Conservation (phyloP, 2,329 filamentous ascomycete species). For the Sclerotinia glacialis region DNA sequence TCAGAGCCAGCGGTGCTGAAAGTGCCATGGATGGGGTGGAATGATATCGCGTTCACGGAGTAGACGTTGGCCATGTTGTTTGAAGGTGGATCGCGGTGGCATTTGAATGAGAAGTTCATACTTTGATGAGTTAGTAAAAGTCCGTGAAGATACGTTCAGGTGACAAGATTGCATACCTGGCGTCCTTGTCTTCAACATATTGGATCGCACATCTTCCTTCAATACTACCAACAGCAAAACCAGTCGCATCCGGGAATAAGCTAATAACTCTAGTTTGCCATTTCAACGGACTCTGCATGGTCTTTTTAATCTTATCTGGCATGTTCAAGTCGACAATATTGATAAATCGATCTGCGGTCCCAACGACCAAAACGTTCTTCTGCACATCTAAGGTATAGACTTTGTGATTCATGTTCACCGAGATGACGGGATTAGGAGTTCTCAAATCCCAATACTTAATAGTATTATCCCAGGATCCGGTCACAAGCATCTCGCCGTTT, state of each 20-base stretch:
- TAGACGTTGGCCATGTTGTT: slow-evolving; percentile 84
- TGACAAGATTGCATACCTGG: slow-evolving; percentile 48
- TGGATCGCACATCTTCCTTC: slow-evolving; percentile 97
- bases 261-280: slow-evolving; percentile 96
- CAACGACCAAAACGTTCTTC: slow-evolving; percentile 84
- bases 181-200: slow-evolving; percentile 95
- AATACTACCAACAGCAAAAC: slow-evolving; percentile 93
- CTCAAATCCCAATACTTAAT: slow-evolving; percentile 87
- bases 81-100: slow-evolving; percentile 78
- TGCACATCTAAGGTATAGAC: slow-evolving; percentile 91
- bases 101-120: slow-evolving; percentile 98
- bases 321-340: slow-evolving; percentile 90
- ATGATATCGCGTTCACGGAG: slow-evolving; percentile 94
- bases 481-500: slow-evolving; percentile 77
- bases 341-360: slow-evolving; percentile 93
- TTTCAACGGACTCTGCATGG: slow-evolving; percentile 90
- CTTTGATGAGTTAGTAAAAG: slow-evolving; percentile 41
- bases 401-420: slow-evolving; percentile 68
- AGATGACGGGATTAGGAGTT: slow-evolving; percentile 60
- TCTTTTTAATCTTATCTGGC: slow-evolving; percentile 92
- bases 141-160: background rate
- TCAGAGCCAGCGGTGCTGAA: slow-evolving; percentile 95
- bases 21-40: slow-evolving; percentile 96
- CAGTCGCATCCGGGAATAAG: slow-evolving; percentile 88
- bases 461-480: slow-evolving; percentile 89